Conservation (phyloP, 352 stramenopile genomes). For the Saprolegnia parasitica region DNA sequence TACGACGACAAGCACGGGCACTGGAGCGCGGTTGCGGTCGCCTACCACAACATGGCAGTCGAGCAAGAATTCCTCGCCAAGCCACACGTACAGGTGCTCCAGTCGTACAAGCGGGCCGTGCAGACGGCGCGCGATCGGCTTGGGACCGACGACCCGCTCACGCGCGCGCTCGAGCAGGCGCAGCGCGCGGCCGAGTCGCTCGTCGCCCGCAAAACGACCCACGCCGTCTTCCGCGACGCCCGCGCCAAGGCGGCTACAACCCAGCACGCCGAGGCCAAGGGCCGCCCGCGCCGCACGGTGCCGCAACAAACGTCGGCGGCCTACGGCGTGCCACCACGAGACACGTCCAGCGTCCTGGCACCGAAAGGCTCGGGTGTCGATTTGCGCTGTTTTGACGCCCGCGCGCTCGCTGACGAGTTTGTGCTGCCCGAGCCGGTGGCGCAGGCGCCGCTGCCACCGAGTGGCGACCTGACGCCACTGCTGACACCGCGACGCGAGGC, state of each 20-base stretch:
- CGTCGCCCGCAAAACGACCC: constrained; percentile 11
- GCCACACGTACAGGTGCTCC: constrained; percentile 72
- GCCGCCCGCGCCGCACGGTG: background rate
- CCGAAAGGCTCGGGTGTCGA: background rate
- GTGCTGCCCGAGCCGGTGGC: background rate
- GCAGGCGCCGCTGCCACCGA: background rate
- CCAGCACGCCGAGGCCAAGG: background rate
- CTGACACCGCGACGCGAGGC: background rate
- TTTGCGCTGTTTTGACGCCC: constrained; percentile 22
- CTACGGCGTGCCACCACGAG: background rate
- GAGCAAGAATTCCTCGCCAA: constrained; percentile 94
- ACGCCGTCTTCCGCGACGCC: background rate
- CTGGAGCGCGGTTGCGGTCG: constrained; percentile 88
- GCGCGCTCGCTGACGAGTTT: constrained; percentile 16
- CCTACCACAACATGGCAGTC: constrained; percentile 96
- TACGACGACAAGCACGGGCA: constrained; percentile 28
- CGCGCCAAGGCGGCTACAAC: background rate
- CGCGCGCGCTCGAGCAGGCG: background rate
- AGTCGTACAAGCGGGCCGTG: constrained; percentile 59
- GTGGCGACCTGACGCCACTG: background rate
- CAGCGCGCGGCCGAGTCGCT: constrained; percentile 4
- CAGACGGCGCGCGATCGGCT: background rate
- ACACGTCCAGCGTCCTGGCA: background rate
- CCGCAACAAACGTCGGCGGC: constrained; percentile 5
- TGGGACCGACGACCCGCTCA: constrained; percentile 9